These are phyloP conservation scores for Theileria annulata DNA, from an alignment of 169 alveolate genomes.

Conservation along the genomic window DNA sequence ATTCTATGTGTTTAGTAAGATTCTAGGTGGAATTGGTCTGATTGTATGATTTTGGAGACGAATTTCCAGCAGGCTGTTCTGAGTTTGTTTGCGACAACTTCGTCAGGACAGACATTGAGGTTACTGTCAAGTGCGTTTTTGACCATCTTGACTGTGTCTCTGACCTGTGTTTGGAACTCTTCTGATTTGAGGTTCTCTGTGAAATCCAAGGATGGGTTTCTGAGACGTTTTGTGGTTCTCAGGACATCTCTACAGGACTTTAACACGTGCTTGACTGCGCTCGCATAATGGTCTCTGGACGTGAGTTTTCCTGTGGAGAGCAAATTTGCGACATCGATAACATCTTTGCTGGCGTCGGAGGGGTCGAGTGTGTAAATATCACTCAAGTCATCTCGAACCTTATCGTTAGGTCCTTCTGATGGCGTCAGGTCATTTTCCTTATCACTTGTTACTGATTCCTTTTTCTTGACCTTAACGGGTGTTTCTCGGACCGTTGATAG, in stretches of 20 bases:
- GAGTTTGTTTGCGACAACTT: slow-evolving; percentile 41
- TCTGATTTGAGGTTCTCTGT: slow-evolving; percentile 18
- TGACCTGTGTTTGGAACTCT: slow-evolving; percentile 32
- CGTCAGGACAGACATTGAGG: slow-evolving; percentile 50
- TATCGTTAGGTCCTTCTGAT: neutral
- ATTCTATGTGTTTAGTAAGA: neutral
- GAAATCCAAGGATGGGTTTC: slow-evolving; percentile 29
- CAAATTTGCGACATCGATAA: slow-evolving; percentile 21
- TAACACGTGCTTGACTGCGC: slow-evolving; percentile 60
- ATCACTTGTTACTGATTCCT: neutral
- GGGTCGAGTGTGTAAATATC: slow-evolving; percentile 10
- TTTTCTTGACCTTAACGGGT: neutral
- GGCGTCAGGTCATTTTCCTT: neutral
- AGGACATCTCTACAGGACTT: slow-evolving; percentile 49
- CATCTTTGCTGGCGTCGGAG: neutral
- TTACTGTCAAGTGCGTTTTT: slow-evolving; percentile 16
- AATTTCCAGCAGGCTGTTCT: slow-evolving; percentile 67
- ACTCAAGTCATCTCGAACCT: slow-evolving; percentile 2
- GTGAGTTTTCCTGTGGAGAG: slow-evolving; percentile 47
- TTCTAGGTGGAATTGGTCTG: slow-evolving; percentile 7
- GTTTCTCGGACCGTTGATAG: slow-evolving; percentile 4
- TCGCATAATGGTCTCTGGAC: slow-evolving; percentile 50
- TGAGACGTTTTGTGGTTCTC: slow-evolving; percentile 34
- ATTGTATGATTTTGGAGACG: slow-evolving; percentile 50
- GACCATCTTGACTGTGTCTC: slow-evolving; percentile 37